Conservation (phyloP, 2,329 filamentous ascomycete genomes). For the Sporothrix protearum region DNA sequence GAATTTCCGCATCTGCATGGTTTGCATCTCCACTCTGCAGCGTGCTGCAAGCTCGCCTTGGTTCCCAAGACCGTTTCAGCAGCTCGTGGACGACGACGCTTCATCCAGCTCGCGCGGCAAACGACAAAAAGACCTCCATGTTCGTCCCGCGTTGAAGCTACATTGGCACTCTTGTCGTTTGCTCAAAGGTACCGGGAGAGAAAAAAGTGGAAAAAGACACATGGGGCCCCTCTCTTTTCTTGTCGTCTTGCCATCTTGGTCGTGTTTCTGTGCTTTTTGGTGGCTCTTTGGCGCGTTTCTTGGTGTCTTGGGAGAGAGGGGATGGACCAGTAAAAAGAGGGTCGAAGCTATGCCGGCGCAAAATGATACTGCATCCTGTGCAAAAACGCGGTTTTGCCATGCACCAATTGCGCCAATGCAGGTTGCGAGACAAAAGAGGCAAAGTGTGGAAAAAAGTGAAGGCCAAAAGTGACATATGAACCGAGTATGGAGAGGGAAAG, state of each 20-base stretch:
- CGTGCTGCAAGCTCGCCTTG: slow-evolving; percentile 9
- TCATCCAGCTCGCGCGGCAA: not conserved
- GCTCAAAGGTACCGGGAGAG: not conserved
- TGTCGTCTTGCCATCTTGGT: not conserved
- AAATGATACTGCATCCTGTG: slow-evolving; percentile 19
- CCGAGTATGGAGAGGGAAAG: not conserved
- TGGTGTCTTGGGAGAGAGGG: not conserved
- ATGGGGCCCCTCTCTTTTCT: not conserved
- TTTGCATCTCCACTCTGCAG: not conserved
- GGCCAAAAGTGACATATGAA: not conserved
- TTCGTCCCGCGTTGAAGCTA: not conserved
- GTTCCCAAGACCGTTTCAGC: not conserved
- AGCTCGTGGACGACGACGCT: not conserved
- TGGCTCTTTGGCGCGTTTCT: not conserved
- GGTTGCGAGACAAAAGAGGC: not conserved
- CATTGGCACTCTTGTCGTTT: not conserved
- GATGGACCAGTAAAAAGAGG: not conserved
- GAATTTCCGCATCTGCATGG: not conserved
- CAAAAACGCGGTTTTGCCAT: not conserved
- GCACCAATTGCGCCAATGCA: not conserved
- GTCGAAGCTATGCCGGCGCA: not conserved
- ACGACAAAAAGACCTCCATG: not conserved
- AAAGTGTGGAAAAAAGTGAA: not conserved
- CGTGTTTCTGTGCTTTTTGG: not conserved
- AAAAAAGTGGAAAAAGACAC: slow-evolving; percentile 8